Percentiles rank a stretch among this genome's conserved stretches.
These are phyloP conservation scores for Clonostachys chloroleuca DNA, from an alignment of 2,329 filamentous ascomycete genomes.

Conservation along the genomic window DNA sequence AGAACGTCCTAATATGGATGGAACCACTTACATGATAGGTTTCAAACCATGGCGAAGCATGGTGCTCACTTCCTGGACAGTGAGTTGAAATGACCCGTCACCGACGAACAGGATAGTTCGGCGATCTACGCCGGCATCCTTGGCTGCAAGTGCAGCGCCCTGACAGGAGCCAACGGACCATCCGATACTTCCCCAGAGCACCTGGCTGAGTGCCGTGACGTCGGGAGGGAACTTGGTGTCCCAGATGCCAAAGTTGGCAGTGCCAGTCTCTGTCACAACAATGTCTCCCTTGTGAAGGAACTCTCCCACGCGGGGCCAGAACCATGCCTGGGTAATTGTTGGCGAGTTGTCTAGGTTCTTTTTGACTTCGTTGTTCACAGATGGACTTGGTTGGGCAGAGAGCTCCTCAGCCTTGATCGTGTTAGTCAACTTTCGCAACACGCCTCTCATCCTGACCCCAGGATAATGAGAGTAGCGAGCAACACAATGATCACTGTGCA, in stretches of 20 bases:
- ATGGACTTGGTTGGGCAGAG: constrained; percentile 46
- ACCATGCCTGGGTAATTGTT: constrained; percentile 63
- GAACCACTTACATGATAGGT: constrained; percentile 64
- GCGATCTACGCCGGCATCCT: constrained; percentile 53
- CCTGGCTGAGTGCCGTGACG: constrained; percentile 79
- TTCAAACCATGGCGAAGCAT: constrained; percentile 74
- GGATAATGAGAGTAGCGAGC: constrained; percentile 79
- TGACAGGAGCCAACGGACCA: constrained; percentile 56
- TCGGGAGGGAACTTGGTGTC: constrained; percentile 73
- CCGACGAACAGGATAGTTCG: constrained; percentile 84
- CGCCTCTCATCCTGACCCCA: constrained; percentile 71
- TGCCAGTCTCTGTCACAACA: constrained; percentile 83
- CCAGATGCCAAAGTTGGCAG: constrained; percentile 84
- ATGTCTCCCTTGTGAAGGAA: constrained; percentile 72
- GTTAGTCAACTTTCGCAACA: constrained; percentile 66
- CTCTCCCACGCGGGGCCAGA: constrained; percentile 73
- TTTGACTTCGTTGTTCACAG: constrained; percentile 44
- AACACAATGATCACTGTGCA: constrained; percentile 69
- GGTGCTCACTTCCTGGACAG: constrained; percentile 77
- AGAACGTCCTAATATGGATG: background rate
- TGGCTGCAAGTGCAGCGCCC: constrained; percentile 69
- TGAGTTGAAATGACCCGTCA: constrained; percentile 83
- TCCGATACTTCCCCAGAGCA: constrained; percentile 66
- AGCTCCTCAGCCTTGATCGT: constrained; percentile 54
- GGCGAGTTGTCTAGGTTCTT: constrained; percentile 30